A percentile compares a stretch with the other conserved stretches of the same genome.
Evolutionary conservation across 108 stramenopile species (phyloP).

Genomic region (Stephanodiscus triporus): DNA sequence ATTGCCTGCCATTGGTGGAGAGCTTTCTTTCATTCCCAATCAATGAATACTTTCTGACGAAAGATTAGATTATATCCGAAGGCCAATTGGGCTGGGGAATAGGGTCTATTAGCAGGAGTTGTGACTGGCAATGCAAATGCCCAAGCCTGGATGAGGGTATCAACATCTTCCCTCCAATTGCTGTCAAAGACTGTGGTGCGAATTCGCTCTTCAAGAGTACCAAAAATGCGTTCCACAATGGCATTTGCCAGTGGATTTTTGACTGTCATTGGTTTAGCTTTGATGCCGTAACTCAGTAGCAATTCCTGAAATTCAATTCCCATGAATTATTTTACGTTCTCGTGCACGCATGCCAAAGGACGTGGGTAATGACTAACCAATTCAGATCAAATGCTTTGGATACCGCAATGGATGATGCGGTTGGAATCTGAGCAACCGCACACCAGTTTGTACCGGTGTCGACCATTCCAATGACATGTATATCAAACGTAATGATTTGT

Average conservation of each 20-base stretch:
- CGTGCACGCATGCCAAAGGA: slow-evolving; percentile 29
- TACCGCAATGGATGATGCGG: not conserved
- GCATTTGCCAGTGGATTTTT: slow-evolving; percentile 55
- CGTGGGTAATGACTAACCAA: slow-evolving; percentile 56
- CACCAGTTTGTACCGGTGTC: not conserved
- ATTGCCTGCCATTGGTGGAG: not conserved
- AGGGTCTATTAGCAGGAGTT: not conserved
- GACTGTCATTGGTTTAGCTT: slow-evolving; percentile 30
- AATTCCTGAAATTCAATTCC: slow-evolving; percentile 50
- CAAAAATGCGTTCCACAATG: slow-evolving; percentile 55
- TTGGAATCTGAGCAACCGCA: not conserved
- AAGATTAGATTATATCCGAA: slow-evolving; percentile 18
- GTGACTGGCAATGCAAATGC: slow-evolving; percentile 7
- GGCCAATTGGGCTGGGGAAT: slow-evolving; percentile 10
- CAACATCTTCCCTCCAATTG: not conserved
- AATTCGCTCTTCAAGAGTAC: slow-evolving; percentile 5
- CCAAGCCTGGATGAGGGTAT: slow-evolving; percentile 13
- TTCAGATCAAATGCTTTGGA: not conserved
- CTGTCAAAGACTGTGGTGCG: slow-evolving; percentile 1
- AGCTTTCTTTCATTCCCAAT: slow-evolving; percentile 13
- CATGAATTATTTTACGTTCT: slow-evolving; percentile 56
- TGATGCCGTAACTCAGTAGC: slow-evolving; percentile 31
- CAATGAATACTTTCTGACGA: slow-evolving; percentile 8
- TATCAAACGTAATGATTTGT: not conserved
- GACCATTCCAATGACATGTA: not conserved